Evolutionary conservation across 2,329 filamentous ascomycete species (phyloP).

Genomic region (Colletotrichum acutatum): DNA sequence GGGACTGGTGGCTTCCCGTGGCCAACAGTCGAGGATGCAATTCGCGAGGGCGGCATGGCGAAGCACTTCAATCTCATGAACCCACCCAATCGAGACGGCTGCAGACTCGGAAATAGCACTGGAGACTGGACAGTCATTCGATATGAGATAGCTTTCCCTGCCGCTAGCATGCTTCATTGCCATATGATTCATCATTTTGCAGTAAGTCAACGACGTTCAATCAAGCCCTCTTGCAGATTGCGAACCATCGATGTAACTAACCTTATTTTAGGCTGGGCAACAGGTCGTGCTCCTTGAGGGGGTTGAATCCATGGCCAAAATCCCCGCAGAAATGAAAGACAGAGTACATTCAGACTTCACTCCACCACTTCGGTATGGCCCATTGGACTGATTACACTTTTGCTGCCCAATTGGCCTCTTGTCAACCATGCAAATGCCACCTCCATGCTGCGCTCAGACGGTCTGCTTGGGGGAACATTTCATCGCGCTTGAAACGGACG

Average conservation of each 20-base stretch:
- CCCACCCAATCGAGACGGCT: slow-evolving; percentile 24
- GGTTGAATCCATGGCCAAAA: slow-evolving; percentile 20
- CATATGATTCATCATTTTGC: slow-evolving; percentile 33
- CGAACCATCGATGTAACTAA: neutral
- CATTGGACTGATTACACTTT: slow-evolving; percentile 10
- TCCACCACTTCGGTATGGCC: slow-evolving; percentile 9
- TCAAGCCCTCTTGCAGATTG: neutral
- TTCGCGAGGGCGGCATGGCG: slow-evolving; percentile 20
- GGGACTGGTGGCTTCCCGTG: slow-evolving; percentile 24
- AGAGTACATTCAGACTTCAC: slow-evolving; percentile 29
- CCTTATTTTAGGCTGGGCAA: slow-evolving; percentile 8
- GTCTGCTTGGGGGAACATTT: neutral
- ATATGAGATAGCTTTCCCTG: slow-evolving; percentile 27
- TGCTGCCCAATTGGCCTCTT: too few species aligned
- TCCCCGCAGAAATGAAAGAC: slow-evolving; percentile 23
- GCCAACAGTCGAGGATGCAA: slow-evolving; percentile 25
- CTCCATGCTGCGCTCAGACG: neutral
- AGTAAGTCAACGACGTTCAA: neutral
- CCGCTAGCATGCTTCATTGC: slow-evolving; percentile 31
- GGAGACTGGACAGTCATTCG: slow-evolving; percentile 32
- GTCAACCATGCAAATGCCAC: neutral
- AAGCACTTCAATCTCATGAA: slow-evolving; percentile 17
- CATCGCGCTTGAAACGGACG: neutral
- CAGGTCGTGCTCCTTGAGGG: slow-evolving; percentile 25
- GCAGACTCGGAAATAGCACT: slow-evolving; percentile 23